Evolutionary conservation across 176 grass and related monocot genomes (phyloP), one percentile per base, ranked within the genome.

Genomic region (Canna indica): DNA sequence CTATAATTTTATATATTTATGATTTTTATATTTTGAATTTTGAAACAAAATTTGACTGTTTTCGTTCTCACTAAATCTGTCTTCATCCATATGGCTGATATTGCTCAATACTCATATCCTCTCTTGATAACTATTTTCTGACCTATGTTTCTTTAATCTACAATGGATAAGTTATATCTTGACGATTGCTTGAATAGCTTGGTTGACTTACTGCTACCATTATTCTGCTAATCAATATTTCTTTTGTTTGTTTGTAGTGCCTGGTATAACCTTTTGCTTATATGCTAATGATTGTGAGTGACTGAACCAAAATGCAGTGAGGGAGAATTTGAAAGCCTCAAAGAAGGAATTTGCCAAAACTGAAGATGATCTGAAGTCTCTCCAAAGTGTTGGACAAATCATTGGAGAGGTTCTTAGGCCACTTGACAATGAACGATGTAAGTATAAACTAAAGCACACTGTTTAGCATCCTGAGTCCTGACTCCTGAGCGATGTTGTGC

Each of bases 341-440:
- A 97, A 90, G 82, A 93, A 87, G 63, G 81, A 85, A 45, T 88
- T 83, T 28, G 73, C 63, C 15, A 99, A 99, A 81, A 99, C 94
- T 33, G 89, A 93, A 90, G 94, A 99, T 66, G 94, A 99, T 64
- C 76, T 99, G 47, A 99, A 99, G 67, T 85, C 94, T 7, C 75
- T 99, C 50, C 94, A 93, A 80, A 99, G 94, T 62, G 94, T 93
- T 47, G 89, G 89, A 34, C 94, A 99, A 73, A 93, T 99, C 22
- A 93, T 99, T 53, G 94, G 94, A 1, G 89, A 99, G 73, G 84
- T 90, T 48, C 94, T 99, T 75, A 83, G 89, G 27, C 86, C 84
- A 30, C 79, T 99, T 61, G 94, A 99, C 73, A 93, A 69, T 75
- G 94, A 99, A 66, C 78, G 78, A 81, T 87, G 94, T 99, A 77